Evolutionary conservation across 768 basidiomycete species (phyloP), one percentile per base, ranked within the genome.

Genomic region (Leccinum sublutescens): DNA sequence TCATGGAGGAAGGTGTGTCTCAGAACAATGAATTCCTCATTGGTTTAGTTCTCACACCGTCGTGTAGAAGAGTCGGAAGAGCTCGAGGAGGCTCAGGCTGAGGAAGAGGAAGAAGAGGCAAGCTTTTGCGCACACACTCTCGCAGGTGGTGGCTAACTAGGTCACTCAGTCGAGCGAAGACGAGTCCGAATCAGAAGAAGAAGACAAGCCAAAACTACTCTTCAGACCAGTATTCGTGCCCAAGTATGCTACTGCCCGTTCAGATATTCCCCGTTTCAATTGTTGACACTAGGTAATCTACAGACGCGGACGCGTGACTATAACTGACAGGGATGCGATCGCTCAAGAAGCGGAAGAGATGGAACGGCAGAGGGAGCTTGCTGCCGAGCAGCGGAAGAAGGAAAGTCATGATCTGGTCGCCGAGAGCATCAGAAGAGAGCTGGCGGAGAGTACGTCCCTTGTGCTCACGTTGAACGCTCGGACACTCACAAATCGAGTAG

Each of bases 201-300:
- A 88, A 70, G 86, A 88, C 70, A 79, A 84, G 48, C 83, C 86
- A 4, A 88, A 90, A 71, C 76, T 85, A 6, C 84, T 87, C 62
- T 94, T 96, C 74, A 81, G 95, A 62, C 97, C 97, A 2, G 90
- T 96, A 1, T 99, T 98, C 72, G 85, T 98, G 17, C 91, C 91
- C 56, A 98, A 98, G 95, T 95, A 70, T 59, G 88, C 75, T 52
- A 2, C 36, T 31, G 29, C 23, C 17, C 19, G 10, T 19, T 62
- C 38, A 50, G 52, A 50, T 14, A 50, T 47, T 6, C 11, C 49
- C 38, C 17, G 3, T 25, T 43, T 43, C 40, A 10, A 21, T 53
- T 38, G 38, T 54, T 57, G 19, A 68, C 52, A 12, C 34, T 29
- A 50, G 12, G 17, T 51, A 57, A 51, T 38, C 49, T 65, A 25